Evolutionary conservation across 345 rosid species (phyloP).

Genomic region (Schrenkiella parvula): DNA sequence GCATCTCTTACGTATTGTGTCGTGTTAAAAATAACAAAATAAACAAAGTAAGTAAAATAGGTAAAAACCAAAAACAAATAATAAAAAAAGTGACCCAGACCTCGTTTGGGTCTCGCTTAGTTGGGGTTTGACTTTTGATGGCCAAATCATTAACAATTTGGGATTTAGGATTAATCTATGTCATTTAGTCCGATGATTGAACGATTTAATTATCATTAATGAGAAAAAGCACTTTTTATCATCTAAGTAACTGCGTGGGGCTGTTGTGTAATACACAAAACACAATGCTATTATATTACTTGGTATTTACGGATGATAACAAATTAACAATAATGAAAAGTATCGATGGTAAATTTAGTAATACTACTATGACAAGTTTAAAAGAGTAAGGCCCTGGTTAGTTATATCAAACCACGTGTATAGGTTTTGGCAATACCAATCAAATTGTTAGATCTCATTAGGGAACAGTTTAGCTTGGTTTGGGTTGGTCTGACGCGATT

Average conservation of each 20-base stretch:
- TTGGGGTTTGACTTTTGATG: slow-evolving; percentile 5
- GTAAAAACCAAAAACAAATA: not conserved
- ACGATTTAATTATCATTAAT: not conserved
- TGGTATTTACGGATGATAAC: not conserved
- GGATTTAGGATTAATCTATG: not conserved
- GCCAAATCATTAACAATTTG: not conserved
- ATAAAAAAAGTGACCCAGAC: not conserved
- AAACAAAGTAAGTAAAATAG: no score
- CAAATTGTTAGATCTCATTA: slow-evolving; percentile 1
- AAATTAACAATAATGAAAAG: not conserved
- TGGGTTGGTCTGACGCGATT: not conserved
- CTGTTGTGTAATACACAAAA: not conserved
- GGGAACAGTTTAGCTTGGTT: not conserved
- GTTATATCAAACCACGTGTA: not conserved
- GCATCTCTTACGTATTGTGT: not conserved
- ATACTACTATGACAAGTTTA: not conserved
- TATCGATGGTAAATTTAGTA: not conserved
- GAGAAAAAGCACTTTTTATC: not conserved
- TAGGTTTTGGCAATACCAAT: not conserved
- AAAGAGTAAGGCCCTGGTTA: not conserved
- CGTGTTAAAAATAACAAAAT: not conserved
- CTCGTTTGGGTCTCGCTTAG: not conserved
- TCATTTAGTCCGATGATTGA: not conserved
- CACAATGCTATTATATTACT: not conserved
- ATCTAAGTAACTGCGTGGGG: not conserved